Evolutionary conservation across 257 asterid genomes (phyloP).

Genomic region (Lycium ferocissimum): DNA sequence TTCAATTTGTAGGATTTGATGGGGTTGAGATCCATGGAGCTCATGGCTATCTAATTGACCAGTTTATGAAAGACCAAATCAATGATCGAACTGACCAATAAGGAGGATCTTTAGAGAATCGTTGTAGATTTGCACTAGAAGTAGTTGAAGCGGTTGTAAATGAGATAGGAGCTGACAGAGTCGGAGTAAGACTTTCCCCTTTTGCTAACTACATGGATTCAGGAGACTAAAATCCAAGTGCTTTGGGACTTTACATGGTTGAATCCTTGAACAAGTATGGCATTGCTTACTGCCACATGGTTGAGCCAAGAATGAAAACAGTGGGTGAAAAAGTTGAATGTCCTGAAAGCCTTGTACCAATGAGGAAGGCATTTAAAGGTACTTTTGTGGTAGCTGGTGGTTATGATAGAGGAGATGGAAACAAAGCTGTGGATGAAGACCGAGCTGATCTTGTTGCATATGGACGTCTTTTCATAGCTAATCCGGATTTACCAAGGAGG

Average conservation of each 20-base stretch:
- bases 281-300: slow-evolving; percentile 33
- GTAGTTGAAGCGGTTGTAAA: slow-evolving; percentile 53
- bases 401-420: slow-evolving; percentile 35
- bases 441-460: slow-evolving; percentile 36
- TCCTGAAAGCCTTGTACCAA: slow-evolving; percentile 32
- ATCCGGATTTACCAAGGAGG: slow-evolving; percentile 45
- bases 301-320: slow-evolving; percentile 41
- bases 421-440: slow-evolving; percentile 34
- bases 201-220: slow-evolving; percentile 50
- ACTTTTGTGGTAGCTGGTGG: slow-evolving; percentile 39
- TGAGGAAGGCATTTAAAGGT: slow-evolving; percentile 43
- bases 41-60: slow-evolving; percentile 71
- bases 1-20: slow-evolving; percentile 59
- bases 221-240: slow-evolving; percentile 62
- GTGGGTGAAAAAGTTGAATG: neutral
- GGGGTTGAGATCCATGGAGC: slow-evolving; percentile 86
- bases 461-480: slow-evolving; percentile 36
- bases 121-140: slow-evolving; percentile 71
- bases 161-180: slow-evolving; percentile 59
- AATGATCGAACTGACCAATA: slow-evolving; percentile 73
- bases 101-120: slow-evolving; percentile 74
- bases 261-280: slow-evolving; percentile 34
- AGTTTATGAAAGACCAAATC: slow-evolving; percentile 70
- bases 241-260: slow-evolving; percentile 45
- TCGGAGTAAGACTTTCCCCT: slow-evolving; percentile 77